Base-by-base conservation (phyloP, 495 filamentous ascomycete genomes). In the Penicillium cinerascens region DNA sequence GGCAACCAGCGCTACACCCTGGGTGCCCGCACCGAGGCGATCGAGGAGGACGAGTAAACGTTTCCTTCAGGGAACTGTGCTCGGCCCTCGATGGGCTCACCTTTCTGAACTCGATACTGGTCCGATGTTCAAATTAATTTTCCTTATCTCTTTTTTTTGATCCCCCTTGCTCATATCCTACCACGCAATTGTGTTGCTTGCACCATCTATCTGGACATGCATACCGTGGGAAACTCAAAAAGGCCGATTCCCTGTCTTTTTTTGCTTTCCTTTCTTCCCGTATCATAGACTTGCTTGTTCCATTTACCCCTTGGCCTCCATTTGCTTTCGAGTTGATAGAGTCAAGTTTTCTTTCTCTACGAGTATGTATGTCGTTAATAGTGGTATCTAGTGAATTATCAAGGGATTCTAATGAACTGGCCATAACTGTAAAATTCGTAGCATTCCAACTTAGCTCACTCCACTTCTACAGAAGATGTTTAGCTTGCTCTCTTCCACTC, bases 41-140 rank as follows among this genome's bases (percentile, higher is more conserved):
- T 82, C 44, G 86, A 87, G 64, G 85, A 87, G 49, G 86, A 89
- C 56, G 82, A 87, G 68, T 86, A 79, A 69, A 73, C 49, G 49
- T 48, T 60, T 33, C 29, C 13, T 35, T 36, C 47, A 18, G 40
- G 29, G 13, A 13, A 35, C 45, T 36, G 21, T 36, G 36, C 23
- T 42, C 18, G 1, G 6, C 25, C 38, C 29, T 29, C 16, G 39
- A 33, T 25, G 27, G 29, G 40, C 33, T 42, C 35, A 37, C 44
- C 49, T 64, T 59, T 56, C 55, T 42, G 44, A 52, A 54, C 63
- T 66, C 63, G 63, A 55, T 66, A 63, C 63, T 66, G 63, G 56
- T 59, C 60, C 63, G 63, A 66, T 52, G 33, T 39, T 61, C 51
- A 51, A 61, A 58, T 68, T 51, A 42, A 52, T 62, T 69, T 63